Percentiles rank a stretch among this genome's conserved stretches.
These are phyloP conservation scores for Lactarius psammicola DNA, from an alignment of 768 basidiomycete genomes.

Conservation along the genomic window DNA sequence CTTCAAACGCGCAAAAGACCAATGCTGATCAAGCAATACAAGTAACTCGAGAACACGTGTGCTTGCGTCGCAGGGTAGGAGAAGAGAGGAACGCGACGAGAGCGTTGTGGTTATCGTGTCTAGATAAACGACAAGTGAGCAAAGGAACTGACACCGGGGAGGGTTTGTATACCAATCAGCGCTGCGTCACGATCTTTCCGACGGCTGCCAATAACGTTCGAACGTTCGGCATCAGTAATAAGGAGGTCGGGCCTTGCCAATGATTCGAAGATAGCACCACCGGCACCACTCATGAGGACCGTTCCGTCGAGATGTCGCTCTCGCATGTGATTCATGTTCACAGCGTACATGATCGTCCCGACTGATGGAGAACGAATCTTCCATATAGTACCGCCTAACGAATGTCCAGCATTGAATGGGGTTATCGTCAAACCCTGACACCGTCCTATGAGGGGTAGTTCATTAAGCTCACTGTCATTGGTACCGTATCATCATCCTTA, in stretches of 20 bases:
- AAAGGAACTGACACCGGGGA: not conserved
- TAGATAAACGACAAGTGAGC: conserved; percentile 35
- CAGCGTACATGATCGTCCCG: conserved; percentile 93
- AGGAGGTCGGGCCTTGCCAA: conserved; percentile 88
- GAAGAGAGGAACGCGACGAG: conserved; percentile 72
- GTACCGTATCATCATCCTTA: conserved; percentile 31
- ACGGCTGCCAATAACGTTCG: conserved; percentile 78
- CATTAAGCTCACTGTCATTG: not conserved
- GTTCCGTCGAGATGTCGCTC: conserved; percentile 96
- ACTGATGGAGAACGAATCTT: conserved; percentile 97
- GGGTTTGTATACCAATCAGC: conserved; percentile 62
- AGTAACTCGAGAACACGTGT: conserved; percentile 95
- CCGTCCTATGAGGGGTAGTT: conserved; percentile 50
- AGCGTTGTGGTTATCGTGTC: conserved; percentile 90
- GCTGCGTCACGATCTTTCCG: conserved; percentile 88
- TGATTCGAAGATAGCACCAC: conserved; percentile 81
- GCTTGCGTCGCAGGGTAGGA: conserved; percentile 91
- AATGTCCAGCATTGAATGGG: conserved; percentile 93
- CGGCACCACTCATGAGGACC: conserved; percentile 70
- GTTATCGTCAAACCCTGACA: conserved; percentile 92
- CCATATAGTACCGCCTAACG: conserved; percentile 96
- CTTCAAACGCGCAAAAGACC: conserved; percentile 82
- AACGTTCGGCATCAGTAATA: conserved; percentile 91
- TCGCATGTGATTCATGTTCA: conserved; percentile 92
- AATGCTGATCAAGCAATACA: conserved; percentile 94